Conservation (phyloP, 306 rosid species). For the Cicer cuneatum region DNA sequence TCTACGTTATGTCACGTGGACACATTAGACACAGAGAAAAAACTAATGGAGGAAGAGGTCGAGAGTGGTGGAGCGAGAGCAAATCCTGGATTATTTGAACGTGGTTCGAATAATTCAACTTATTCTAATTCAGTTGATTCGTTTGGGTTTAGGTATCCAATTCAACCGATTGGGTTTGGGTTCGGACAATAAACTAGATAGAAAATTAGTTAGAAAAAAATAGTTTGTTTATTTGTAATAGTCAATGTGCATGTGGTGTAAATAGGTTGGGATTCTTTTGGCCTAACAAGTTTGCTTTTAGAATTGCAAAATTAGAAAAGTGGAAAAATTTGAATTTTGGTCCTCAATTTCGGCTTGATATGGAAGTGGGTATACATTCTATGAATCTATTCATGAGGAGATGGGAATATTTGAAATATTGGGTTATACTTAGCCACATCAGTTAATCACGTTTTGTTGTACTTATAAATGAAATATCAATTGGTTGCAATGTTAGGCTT, state of each 20-base stretch:
- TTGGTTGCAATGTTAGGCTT: conserved; percentile 41
- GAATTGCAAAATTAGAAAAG: conserved; percentile 39
- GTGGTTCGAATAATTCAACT: conserved; percentile 50
- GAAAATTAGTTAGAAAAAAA: background rate
- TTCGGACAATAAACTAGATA: conserved; percentile 49
- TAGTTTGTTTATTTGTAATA: background rate
- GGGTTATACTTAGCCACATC: conserved; percentile 26
- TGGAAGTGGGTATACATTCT: conserved; percentile 28
- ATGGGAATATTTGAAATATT: conserved; percentile 23
- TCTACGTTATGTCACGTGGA: conserved; percentile 43
- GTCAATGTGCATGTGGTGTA: conserved; percentile 53
- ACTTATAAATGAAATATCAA: background rate
- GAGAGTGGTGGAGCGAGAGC: conserved; percentile 76
- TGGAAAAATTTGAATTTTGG: conserved; percentile 38
- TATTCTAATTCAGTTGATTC: conserved; percentile 51
- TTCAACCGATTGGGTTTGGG: conserved; percentile 57
- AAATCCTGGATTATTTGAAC: conserved; percentile 53
- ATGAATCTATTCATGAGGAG: conserved; percentile 32
- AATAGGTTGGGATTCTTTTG: conserved; percentile 68
- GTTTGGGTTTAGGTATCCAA: conserved; percentile 64
- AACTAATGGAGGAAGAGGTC: conserved; percentile 70
- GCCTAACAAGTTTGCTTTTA: conserved; percentile 52
- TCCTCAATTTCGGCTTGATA: conserved; percentile 45
- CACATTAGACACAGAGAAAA: conserved; percentile 32
- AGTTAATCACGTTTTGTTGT: conserved; percentile 47